Conservation (phyloP, 2,329 filamentous ascomycete species). For the Aspergillus novoparasiticus region DNA sequence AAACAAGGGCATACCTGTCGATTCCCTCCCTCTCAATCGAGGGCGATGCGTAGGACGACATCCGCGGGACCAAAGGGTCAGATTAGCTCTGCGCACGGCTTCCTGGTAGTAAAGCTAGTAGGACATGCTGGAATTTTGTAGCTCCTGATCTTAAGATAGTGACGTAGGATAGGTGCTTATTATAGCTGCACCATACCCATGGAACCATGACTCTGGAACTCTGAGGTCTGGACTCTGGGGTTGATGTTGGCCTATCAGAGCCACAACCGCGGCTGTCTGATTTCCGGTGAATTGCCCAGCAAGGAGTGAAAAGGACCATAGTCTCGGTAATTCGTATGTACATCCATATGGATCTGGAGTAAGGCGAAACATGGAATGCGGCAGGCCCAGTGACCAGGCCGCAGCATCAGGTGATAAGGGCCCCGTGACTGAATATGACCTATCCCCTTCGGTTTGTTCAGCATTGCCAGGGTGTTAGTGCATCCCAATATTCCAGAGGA, state of each 20-base stretch:
- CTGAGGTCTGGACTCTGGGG: not conserved
- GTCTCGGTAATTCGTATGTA: not conserved
- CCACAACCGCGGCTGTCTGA: not conserved
- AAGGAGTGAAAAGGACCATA: not conserved
- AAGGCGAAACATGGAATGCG: not conserved
- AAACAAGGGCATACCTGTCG: not conserved
- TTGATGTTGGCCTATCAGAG: not conserved
- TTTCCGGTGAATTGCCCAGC: not conserved
- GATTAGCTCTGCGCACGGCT: not conserved
- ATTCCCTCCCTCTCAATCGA: not conserved
- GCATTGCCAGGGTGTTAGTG: not conserved
- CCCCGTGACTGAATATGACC: constrained; percentile 13
- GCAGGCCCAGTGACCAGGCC: not conserved
- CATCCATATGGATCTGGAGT: not conserved
- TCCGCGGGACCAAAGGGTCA: not conserved
- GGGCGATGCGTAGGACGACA: not conserved
- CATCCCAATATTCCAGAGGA: not conserved
- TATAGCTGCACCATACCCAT: not conserved
- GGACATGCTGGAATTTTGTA: not conserved
- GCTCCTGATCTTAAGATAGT: not conserved
- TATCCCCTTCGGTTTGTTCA: not conserved
- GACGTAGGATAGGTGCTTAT: not conserved
- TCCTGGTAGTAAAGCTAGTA: not conserved
- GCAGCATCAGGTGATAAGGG: constrained; percentile 17
- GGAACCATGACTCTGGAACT: not conserved